Evolutionary conservation across 1,284 basidiomycete species (phyloP).

Genomic region (Malassezia caprae): DNA sequence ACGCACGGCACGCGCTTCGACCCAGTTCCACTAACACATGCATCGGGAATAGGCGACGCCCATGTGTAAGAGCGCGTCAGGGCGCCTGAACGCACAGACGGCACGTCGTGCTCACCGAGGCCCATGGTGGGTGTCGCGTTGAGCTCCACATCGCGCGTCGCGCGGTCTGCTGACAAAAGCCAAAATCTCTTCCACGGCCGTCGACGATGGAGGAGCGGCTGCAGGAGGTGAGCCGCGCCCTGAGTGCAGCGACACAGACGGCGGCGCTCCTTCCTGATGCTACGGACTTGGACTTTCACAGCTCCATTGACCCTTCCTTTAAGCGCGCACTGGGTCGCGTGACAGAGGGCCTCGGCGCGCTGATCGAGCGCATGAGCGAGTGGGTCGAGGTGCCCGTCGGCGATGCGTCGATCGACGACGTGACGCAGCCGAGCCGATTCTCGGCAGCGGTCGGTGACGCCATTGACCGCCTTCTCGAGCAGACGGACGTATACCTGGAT

Average conservation of each 20-base stretch:
- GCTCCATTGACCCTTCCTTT: conserved; percentile 65
- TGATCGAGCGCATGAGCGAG: conserved; percentile 21
- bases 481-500: conserved; percentile 72
- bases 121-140: neutral
- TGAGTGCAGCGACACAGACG: conserved; percentile 8
- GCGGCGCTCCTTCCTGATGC: conserved; percentile 47
- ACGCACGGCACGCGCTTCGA: conserved; percentile 29
- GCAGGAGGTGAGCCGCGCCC: conserved; percentile 3
- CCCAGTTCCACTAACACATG: conserved; percentile 13
- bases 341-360: conserved; percentile 53
- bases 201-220: conserved; percentile 14
- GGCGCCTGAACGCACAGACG: conserved; percentile 13
- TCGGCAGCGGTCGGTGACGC: conserved; percentile 66
- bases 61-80: conserved; percentile 17
- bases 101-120: conserved; percentile 1
- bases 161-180: conserved; percentile 7
- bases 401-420: conserved; percentile 39
- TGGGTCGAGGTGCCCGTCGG: conserved; percentile 19
- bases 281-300: conserved; percentile 68
- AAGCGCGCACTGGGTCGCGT: conserved; percentile 60
- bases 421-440: conserved; percentile 51
- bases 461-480: conserved; percentile 74
- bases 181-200: neutral
- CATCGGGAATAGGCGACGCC: conserved; percentile 10
- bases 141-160: neutral